Percentiles rank a stretch among this genome's conserved stretches.
Evolutionary conservation across 2,329 filamentous ascomycete species (phyloP).

Genomic region (Metarhizium sp.): DNA sequence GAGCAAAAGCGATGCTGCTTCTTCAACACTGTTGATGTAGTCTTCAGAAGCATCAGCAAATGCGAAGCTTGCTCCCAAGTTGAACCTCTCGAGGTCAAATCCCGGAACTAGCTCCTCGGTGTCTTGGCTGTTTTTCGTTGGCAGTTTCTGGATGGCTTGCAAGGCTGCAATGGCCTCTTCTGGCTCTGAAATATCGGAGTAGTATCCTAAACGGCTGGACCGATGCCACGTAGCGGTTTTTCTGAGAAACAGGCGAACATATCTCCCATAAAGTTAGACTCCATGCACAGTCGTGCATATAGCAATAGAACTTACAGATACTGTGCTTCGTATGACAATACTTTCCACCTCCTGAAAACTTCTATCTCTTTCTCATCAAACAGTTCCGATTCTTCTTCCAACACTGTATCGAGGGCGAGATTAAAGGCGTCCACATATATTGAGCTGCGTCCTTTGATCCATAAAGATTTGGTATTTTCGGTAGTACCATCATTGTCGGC

Average conservation of each 20-base stretch:
- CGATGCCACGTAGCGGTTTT: slow-evolving; percentile 92
- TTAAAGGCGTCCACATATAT: slow-evolving; percentile 98
- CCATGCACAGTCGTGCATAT: neutral
- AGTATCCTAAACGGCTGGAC: slow-evolving; percentile 65
- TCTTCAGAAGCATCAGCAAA: slow-evolving; percentile 76
- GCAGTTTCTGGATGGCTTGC: slow-evolving; percentile 48
- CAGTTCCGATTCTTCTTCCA: slow-evolving; percentile 79
- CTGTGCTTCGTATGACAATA: slow-evolving; percentile 72
- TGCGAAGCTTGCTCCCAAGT: slow-evolving; percentile 50
- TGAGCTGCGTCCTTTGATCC: slow-evolving; percentile 71
- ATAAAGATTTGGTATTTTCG: slow-evolving; percentile 34
- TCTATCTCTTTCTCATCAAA: slow-evolving; percentile 72
- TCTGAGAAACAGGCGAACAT: slow-evolving; percentile 84
- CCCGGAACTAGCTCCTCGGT: slow-evolving; percentile 14
- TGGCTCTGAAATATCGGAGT: slow-evolving; percentile 72
- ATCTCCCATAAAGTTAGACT: slow-evolving; percentile 37
- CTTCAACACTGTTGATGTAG: slow-evolving; percentile 67
- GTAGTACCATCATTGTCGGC: slow-evolving; percentile 27
- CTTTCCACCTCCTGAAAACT: slow-evolving; percentile 69
- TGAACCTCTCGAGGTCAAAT: slow-evolving; percentile 29
- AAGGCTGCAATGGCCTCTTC: slow-evolving; percentile 55
- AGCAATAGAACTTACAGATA: slow-evolving; percentile 57
- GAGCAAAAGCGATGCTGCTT: slow-evolving; percentile 72
- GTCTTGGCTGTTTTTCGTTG: slow-evolving; percentile 19
- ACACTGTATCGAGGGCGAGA: slow-evolving; percentile 76